Base-by-base conservation (phyloP, 805 yeast species). In the Candida fluviatilis region DNA sequence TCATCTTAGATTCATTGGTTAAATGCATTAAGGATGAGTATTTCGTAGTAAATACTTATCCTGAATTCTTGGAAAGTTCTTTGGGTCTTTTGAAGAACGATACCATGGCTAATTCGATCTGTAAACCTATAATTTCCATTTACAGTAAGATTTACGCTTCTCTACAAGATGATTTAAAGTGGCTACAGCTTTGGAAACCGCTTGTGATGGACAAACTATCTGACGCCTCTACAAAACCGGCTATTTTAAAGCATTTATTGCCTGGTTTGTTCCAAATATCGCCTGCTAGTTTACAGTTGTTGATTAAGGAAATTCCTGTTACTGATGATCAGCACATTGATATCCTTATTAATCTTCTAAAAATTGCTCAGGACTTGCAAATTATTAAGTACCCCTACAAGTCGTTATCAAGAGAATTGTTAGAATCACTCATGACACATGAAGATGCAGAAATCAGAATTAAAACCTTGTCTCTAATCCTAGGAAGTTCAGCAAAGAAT, bases 71-170 rank as follows among this genome's bases (percentile, higher is more conserved):
- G 3, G 47, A 47, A 2, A 60, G 60, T 7, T 70, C 84, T n/a
- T 51, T 84, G 11, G 48, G 60, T 2, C 57, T 69, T 13, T 78
- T 84, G 62, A 60, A 65, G 45, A 68, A 80, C 1, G 78, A 75
- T 46, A 74, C 87, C 0, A 54, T 87, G 39, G 82, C 93, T 0
- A 84, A 78, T 42, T 73, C 82, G 2, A 68, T 79, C 14, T 80
- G 84, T n/a, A 82, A 78, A 50, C 68, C 80, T 13, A 40, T 82
- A 1, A 64, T 65, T 5, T 51, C 71, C 0, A 42, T 50, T 43
- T 64, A 36, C 42, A 42, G 44, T 21, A 56, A 40, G 13, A 33
- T 66, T 4, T 66, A 67, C 41, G 49, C 16, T 12, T 17, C 26
- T 5, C n/a, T 32, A 5, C 39, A 44, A 5, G 50, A 57, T n/a